These are phyloP conservation scores for Acacia pycnantha DNA, from an alignment of 331 rosid genomes.

Conservation along the genomic window DNA sequence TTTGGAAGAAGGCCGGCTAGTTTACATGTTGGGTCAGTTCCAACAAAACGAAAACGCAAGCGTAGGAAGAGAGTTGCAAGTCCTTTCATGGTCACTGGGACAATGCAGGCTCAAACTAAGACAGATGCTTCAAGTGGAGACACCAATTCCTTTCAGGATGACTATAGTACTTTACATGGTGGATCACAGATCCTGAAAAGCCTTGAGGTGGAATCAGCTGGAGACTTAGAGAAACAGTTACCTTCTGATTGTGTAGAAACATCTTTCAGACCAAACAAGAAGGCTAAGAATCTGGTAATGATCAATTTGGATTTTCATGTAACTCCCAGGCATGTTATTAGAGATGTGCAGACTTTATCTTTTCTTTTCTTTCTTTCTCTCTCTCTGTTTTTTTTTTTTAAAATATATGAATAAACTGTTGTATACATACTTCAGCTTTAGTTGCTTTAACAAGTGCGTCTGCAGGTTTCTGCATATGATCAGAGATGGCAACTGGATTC, in stretches of 20 bases:
- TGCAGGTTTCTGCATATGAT: slow-evolving; percentile 67
- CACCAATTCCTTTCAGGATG: slow-evolving; percentile 94
- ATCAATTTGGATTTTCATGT: slow-evolving; percentile 23
- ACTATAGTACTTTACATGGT: slow-evolving; percentile 76
- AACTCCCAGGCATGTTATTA: neutral
- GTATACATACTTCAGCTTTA: slow-evolving; percentile 28
- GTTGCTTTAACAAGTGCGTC: slow-evolving; percentile 27
- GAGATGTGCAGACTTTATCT: neutral
- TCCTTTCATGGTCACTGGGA: slow-evolving; percentile 68
- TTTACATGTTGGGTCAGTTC: slow-evolving; percentile 72
- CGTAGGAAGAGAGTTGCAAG: slow-evolving; percentile 89
- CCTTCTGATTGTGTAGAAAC: slow-evolving; percentile 88
- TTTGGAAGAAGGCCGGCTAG: slow-evolving; percentile 69
- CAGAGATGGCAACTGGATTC: slow-evolving; percentile 83
- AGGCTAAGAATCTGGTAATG: slow-evolving; percentile 77
- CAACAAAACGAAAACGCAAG: slow-evolving; percentile 56
- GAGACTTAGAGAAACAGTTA: slow-evolving; percentile 72
- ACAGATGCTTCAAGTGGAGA: slow-evolving; percentile 99
- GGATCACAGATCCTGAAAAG: slow-evolving; percentile 80
- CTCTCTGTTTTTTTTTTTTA: no score
- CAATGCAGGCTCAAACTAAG: slow-evolving; percentile 61
- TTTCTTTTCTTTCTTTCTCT: no score
- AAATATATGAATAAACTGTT: neutral
- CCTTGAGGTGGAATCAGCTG: slow-evolving; percentile 85
- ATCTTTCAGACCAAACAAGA: slow-evolving; percentile 80